Percentiles rank a stretch among this genome's conserved stretches.
These are phyloP conservation scores for Meripilus lineatus DNA, from an alignment of 1,284 basidiomycete species.

Conservation along the genomic window DNA sequence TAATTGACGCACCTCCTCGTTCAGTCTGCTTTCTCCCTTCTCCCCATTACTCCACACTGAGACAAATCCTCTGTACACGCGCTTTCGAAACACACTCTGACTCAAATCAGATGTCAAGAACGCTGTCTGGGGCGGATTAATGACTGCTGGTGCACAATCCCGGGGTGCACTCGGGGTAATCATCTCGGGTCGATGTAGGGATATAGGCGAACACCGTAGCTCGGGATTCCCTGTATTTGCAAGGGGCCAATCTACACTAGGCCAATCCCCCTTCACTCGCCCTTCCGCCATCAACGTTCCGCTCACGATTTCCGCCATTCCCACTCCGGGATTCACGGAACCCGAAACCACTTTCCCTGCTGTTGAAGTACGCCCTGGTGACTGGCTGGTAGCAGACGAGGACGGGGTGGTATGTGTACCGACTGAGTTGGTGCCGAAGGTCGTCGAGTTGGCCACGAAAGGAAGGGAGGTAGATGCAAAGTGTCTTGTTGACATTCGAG, in stretches of 20 bases:
- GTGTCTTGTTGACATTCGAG: slow-evolving; percentile 75
- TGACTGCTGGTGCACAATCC: slow-evolving; percentile 79
- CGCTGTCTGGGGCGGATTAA: slow-evolving; percentile 89
- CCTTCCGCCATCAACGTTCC: slow-evolving; percentile 77
- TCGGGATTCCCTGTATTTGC: slow-evolving; percentile 76
- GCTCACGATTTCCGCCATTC: slow-evolving; percentile 51
- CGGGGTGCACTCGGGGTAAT: slow-evolving; percentile 71
- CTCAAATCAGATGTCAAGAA: slow-evolving; percentile 62
- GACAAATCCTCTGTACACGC: slow-evolving; percentile 4
- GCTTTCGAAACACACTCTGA: background rate
- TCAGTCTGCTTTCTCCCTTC: slow-evolving; percentile 22
- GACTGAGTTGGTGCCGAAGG: slow-evolving; percentile 47
- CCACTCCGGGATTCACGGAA: slow-evolving; percentile 22
- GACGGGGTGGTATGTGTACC: slow-evolving; percentile 91
- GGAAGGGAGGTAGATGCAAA: slow-evolving; percentile 67
- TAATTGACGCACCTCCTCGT: slow-evolving; percentile 79
- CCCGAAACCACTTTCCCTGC: slow-evolving; percentile 42
- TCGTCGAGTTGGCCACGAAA: slow-evolving; percentile 55
- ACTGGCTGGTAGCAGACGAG: slow-evolving; percentile 82
- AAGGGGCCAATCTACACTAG: slow-evolving; percentile 79
- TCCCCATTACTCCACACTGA: slow-evolving; percentile 13
- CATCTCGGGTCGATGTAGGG: slow-evolving; percentile 81
- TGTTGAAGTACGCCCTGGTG: slow-evolving; percentile 69
- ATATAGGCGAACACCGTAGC: slow-evolving; percentile 71
- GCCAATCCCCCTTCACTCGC: slow-evolving; percentile 85